Evolutionary conservation across 495 filamentous ascomycete species (phyloP).

Genomic region (Cladorrhinum samala): DNA sequence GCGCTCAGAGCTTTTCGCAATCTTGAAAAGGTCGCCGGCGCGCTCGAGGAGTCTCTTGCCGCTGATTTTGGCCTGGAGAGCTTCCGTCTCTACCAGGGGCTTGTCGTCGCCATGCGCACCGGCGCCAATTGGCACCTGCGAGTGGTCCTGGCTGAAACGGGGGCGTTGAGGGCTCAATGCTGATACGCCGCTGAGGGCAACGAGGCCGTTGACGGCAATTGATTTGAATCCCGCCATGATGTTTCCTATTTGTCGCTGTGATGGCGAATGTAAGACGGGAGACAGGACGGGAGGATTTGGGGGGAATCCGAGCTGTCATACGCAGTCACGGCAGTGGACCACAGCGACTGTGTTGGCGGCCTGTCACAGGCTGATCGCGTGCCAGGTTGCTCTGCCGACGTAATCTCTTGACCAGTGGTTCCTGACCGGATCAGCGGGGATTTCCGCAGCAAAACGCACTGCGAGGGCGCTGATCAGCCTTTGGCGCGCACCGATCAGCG

Average conservation of each 20-base stretch:
- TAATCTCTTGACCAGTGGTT: background rate
- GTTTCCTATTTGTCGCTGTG: background rate
- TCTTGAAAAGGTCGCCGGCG: conserved; percentile 50
- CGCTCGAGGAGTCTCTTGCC: conserved; percentile 45
- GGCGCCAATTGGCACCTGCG: background rate
- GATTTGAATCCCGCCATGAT: conserved; percentile 1
- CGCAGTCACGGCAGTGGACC: too few species aligned
- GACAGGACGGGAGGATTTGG: background rate
- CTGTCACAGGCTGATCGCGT: background rate
- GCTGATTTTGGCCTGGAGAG: conserved; percentile 49
- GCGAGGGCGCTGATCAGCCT: too few species aligned
- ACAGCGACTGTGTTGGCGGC: too few species aligned
- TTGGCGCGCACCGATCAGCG: too few species aligned
- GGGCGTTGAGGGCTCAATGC: too few species aligned
- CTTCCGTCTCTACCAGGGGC: conserved; percentile 43
- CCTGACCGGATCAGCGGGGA: background rate
- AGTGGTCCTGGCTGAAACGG: too few species aligned
- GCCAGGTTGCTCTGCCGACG: background rate
- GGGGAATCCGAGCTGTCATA: background rate
- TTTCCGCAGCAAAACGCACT: too few species aligned
- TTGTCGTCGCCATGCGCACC: conserved; percentile 7
- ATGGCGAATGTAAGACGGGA: background rate
- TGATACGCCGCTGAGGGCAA: background rate
- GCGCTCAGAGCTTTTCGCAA: conserved; percentile 46
- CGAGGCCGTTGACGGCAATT: conserved; percentile 2